Evolutionary conservation across 768 basidiomycete genomes (phyloP).

Genomic region (Pulveroboletus sp.): DNA sequence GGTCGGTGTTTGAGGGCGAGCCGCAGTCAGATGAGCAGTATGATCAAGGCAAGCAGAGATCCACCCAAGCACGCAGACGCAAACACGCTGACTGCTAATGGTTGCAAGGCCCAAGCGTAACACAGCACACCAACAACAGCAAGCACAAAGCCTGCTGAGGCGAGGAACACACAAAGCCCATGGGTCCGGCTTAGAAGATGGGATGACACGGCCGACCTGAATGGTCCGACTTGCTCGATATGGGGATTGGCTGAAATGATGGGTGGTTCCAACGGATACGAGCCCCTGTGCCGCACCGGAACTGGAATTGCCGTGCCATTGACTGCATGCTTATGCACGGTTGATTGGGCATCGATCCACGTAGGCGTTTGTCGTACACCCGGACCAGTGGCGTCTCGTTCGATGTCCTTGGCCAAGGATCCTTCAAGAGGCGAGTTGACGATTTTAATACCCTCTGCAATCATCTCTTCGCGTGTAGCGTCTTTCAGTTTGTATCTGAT

Average conservation of each 20-base stretch:
- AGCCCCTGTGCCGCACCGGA: background rate
- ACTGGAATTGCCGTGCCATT: background rate
- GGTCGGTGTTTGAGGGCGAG: background rate
- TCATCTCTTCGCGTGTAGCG: slow-evolving; percentile 44
- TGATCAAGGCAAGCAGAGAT: slow-evolving; percentile 26
- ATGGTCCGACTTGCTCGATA: slow-evolving; percentile 47
- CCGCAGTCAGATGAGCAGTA: slow-evolving; percentile 8
- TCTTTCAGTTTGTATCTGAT: slow-evolving; percentile 51
- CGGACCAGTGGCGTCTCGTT: background rate
- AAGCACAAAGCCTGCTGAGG: slow-evolving; percentile 46
- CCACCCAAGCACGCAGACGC: slow-evolving; percentile 36
- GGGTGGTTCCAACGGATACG: slow-evolving; percentile 18
- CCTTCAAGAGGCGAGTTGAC: slow-evolving; percentile 21
- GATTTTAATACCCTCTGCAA: slow-evolving; percentile 30
- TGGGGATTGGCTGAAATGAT: slow-evolving; percentile 46
- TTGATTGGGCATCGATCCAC: background rate
- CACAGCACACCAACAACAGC: slow-evolving; percentile 47
- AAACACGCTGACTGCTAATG: slow-evolving; percentile 42
- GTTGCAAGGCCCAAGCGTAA: slow-evolving; percentile 48
- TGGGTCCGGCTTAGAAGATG: slow-evolving; percentile 49
- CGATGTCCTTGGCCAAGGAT: slow-evolving; percentile 9
- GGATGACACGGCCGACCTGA: slow-evolving; percentile 34
- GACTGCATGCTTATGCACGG: too few species aligned
- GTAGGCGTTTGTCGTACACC: too few species aligned
- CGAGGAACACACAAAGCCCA: slow-evolving; percentile 42